Percentiles rank a stretch among this genome's conserved stretches.
phyloP scores from a whole-genome alignment of 2,329 filamentous ascomycete genomes.

The Aspergillus ustus region DNA sequence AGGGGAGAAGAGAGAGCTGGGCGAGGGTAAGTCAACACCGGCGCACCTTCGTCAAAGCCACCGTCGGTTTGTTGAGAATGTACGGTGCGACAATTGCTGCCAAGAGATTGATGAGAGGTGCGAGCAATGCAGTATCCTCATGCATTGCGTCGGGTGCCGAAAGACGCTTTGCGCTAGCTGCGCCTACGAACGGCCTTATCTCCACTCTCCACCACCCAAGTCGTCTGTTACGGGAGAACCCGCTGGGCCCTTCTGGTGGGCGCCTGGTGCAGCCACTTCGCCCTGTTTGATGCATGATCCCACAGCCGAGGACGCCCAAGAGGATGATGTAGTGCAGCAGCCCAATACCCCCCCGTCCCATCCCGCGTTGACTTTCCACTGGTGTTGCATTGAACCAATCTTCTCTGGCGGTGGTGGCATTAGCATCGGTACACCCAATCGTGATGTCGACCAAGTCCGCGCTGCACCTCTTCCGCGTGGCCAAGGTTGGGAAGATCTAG shows the following conservation, averaged over 20 bases:
- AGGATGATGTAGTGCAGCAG: slow-evolving; percentile 41
- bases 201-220: slow-evolving; percentile 30
- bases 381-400: slow-evolving; percentile 64
- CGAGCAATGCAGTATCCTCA: slow-evolving; percentile 64
- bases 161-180: slow-evolving; percentile 65
- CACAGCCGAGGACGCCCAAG: slow-evolving; percentile 31
- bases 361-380: slow-evolving; percentile 60
- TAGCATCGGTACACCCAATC: slow-evolving; percentile 58
- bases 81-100: slow-evolving; percentile 60
- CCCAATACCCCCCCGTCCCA: slow-evolving; percentile 42
- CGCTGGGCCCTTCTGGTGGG: slow-evolving; percentile 61
- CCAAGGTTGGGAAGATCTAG: slow-evolving; percentile 60
- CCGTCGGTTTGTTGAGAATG: slow-evolving; percentile 55
- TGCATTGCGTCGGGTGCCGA: slow-evolving; percentile 65
- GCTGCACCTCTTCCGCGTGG: slow-evolving; percentile 61
- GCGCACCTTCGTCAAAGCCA: slow-evolving; percentile 60
- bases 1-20: slow-evolving; percentile 46
- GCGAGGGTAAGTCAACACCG: slow-evolving; percentile 60
- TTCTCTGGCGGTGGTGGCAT: slow-evolving; percentile 65
- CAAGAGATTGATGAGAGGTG: slow-evolving; percentile 60
- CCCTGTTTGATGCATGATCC: slow-evolving; percentile 64
- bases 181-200: slow-evolving; percentile 60
- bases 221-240: slow-evolving; percentile 18
- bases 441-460: slow-evolving; percentile 60
- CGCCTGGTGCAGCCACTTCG: slow-evolving; percentile 58